Evolutionary conservation across 1,139 yeast species (phyloP).

Genomic region (Debaryomyces fabryi): DNA sequence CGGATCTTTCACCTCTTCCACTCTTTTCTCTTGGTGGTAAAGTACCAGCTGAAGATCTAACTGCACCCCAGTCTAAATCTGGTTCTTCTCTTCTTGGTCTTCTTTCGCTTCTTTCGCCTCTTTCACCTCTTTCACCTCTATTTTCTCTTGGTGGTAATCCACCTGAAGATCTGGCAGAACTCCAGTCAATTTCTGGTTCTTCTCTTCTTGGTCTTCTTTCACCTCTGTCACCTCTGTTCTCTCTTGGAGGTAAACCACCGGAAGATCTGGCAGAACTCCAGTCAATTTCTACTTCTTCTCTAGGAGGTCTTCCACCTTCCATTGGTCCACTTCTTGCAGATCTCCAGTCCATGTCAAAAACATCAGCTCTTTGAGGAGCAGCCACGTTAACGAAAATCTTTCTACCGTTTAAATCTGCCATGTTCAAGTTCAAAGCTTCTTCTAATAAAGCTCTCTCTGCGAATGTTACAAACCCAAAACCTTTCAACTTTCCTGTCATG

Average conservation of each 20-base stretch:
- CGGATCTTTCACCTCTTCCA: constrained; percentile 22
- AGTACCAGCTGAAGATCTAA: constrained; percentile 41
- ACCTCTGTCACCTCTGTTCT: constrained; percentile 30
- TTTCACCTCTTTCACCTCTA: constrained; percentile 35
- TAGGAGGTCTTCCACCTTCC: constrained; percentile 30
- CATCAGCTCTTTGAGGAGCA: constrained; percentile 69
- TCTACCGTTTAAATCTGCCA: constrained; percentile 71
- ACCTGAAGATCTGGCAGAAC: constrained; percentile 39
- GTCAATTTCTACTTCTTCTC: constrained; percentile 34
- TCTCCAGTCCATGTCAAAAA: constrained; percentile 51
- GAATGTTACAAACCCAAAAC: constrained; percentile 87
- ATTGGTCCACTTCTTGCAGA: constrained; percentile 42
- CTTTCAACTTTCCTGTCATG: constrained; percentile 67
- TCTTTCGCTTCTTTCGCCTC: constrained; percentile 37
- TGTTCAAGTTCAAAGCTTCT: constrained; percentile 67
- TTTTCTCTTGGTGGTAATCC: constrained; percentile 42
- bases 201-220: constrained; percentile 45
- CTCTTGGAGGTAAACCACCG: constrained; percentile 36
- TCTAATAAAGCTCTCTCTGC: constrained; percentile 65
- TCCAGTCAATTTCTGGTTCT: constrained; percentile 64
- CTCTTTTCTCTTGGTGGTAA: constrained; percentile 44
- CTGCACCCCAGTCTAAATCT: constrained; percentile 63
- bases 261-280: constrained; percentile 21
- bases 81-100: constrained; percentile 51
- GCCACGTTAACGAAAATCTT: constrained; percentile 86